These are phyloP conservation scores for Gaultheria prostrata DNA, from an alignment of 148 eudicot genomes.

Conservation along the genomic window DNA sequence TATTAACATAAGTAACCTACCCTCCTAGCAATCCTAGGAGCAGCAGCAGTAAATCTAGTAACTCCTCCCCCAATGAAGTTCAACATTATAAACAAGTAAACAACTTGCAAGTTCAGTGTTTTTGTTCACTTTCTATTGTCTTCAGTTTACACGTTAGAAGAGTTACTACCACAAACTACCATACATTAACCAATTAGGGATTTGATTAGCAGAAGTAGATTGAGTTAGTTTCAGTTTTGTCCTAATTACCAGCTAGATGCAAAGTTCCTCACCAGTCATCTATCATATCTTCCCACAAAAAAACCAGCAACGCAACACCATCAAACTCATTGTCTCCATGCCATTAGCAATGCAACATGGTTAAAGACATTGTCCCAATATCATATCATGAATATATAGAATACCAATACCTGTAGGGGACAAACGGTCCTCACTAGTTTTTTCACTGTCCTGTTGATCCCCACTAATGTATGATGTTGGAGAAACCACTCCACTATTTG, in stretches of 20 bases:
- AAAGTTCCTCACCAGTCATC: neutral
- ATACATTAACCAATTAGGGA: neutral
- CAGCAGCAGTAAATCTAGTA: neutral
- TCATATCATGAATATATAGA: neutral
- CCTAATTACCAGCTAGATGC: neutral
- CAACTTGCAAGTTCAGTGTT: neutral
- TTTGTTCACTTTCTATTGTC: neutral
- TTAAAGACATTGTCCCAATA: neutral
- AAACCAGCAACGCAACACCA: neutral
- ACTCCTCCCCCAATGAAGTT: neutral
- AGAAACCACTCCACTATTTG: slow-evolving; percentile 6
- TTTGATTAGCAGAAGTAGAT: neutral
- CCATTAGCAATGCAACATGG: neutral
- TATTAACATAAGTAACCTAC: neutral
- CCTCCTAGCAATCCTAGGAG: neutral
- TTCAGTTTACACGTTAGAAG: neutral
- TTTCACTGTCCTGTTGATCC: slow-evolving; percentile 13
- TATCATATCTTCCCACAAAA: neutral
- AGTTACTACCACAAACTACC: neutral
- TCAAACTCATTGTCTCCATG: neutral
- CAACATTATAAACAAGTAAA: neutral
- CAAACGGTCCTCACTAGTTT: slow-evolving; percentile 7
- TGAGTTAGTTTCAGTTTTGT: neutral
- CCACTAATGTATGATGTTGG: slow-evolving; percentile 9
- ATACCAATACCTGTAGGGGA: slow-evolving; percentile 23